Percentiles rank a stretch among this genome's conserved stretches.
These are phyloP conservation scores for Fusarium nisikadoi DNA, from an alignment of 2,329 filamentous ascomycete species.

Conservation along the genomic window DNA sequence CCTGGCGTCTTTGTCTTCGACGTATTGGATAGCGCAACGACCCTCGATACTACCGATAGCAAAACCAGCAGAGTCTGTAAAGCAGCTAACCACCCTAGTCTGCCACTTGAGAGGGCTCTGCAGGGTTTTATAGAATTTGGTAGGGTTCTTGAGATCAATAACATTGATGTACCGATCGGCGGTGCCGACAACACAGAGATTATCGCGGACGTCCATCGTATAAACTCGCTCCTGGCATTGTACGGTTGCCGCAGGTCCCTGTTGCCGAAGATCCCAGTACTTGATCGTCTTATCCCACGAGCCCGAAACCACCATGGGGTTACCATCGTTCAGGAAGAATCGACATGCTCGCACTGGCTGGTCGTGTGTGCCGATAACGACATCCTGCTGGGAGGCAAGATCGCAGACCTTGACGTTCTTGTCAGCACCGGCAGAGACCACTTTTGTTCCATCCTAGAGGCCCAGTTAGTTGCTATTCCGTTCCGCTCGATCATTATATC, in stretches of 20 bases:
- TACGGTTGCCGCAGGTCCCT: slow-evolving; percentile 72
- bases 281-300: slow-evolving; percentile 92
- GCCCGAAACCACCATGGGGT: slow-evolving; percentile 88
- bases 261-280: slow-evolving; percentile 83
- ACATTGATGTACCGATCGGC: slow-evolving; percentile 97
- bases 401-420: slow-evolving; percentile 92
- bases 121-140: slow-evolving; percentile 93
- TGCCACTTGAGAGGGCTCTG: slow-evolving; percentile 99
- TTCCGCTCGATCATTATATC: neutral
- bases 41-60: slow-evolving; percentile 97
- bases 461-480: slow-evolving; percentile 4
- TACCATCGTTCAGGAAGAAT: slow-evolving; percentile 78
- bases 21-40: slow-evolving; percentile 96
- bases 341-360: slow-evolving; percentile 81
- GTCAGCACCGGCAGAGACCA: slow-evolving; percentile 89
- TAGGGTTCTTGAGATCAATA: slow-evolving; percentile 87
- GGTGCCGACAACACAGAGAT: slow-evolving; percentile 89
- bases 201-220: slow-evolving; percentile 89
- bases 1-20: slow-evolving; percentile 92
- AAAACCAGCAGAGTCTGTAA: slow-evolving; percentile 89
- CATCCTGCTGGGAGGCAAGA: slow-evolving; percentile 72
- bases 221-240: slow-evolving; percentile 83
- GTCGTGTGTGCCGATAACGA: slow-evolving; percentile 86
- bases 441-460: slow-evolving; percentile 84
- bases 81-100: slow-evolving; percentile 94